These are phyloP conservation scores for Kwoniella dendrophila DNA, from an alignment of 768 basidiomycete species.

Conservation along the genomic window DNA sequence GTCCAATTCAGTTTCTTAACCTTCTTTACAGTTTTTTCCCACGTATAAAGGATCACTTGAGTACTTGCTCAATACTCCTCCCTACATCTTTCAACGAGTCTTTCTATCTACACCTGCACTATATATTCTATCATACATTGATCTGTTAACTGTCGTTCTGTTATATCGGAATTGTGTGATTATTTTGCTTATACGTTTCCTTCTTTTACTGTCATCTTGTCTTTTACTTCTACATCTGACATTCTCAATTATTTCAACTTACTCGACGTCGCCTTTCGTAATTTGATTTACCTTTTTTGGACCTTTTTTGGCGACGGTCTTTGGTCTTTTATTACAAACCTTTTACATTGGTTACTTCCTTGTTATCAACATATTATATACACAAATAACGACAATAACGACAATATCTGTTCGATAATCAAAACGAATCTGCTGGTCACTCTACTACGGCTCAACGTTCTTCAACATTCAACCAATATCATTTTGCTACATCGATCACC, in stretches of 20 bases:
- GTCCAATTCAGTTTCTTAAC: constrained; percentile 3
- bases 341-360: no score
- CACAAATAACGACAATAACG: constrained; percentile 14
- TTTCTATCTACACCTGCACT: not conserved
- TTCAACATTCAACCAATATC: no score
- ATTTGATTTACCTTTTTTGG: not conserved
- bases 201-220: not conserved
- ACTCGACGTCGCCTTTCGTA: not conserved
- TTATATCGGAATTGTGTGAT: constrained; percentile 8
- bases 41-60: constrained; percentile 1
- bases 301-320: constrained; percentile 10
- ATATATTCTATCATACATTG: not conserved
- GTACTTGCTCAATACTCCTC: no score
- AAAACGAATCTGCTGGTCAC: no score
- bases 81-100: not conserved
- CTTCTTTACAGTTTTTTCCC: not conserved
- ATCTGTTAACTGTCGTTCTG: not conserved
- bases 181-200: constrained; percentile 18
- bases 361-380: no score
- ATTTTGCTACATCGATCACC: no score
- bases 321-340: no score
- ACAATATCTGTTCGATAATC: no score
- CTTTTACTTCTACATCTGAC: no score
- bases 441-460: no score
- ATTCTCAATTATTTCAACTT: not conserved